Base-by-base conservation (phyloP, 2,329 filamentous ascomycete genomes). In the Aspergillus awamori region DNA sequence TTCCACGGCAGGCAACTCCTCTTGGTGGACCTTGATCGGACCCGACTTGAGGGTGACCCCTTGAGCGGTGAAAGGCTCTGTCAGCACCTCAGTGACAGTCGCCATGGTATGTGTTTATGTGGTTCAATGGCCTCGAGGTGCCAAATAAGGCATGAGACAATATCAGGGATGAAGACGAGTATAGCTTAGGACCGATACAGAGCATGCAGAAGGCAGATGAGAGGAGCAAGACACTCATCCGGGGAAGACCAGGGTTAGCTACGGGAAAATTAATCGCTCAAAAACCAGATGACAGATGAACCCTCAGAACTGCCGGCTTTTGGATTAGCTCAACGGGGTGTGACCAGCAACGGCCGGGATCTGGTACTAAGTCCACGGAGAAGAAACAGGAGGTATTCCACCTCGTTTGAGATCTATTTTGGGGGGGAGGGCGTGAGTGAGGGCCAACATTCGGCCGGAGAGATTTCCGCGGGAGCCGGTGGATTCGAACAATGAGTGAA, bases 1-100 rank as follows among this genome's bases (percentile, higher is more conserved):
- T 56, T 65, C 64, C 20, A 68, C 64, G 13, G 59, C 64, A 48
- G 67, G 56, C 3, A 70, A 57, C 47, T 72, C 65, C 49, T 71
- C 68, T 26, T 72, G 63, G 54, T 74, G 65, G n/a, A 72, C 58
- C 36, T 59, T 68, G 53, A 75, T 65, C 22, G 65, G 64, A 36
- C 48, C 33, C 36, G 67, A 58, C 57, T 71, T 72, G 57, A 66
- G 58, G n/a, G 61, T 41, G 26, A 65, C 58, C 4, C 61, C 55
- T 22, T 66, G 64, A 7, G 56, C 24, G 26, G 64, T 51, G 36
- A 61, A 20, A 11, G 62, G 59, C 48, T 65, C 62, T 36, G 69
- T 70, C 53, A 64, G 60, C 28, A 69, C 59, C 54, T 68, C 62
- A 15, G 69, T 72, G 54, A 71, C 62, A 13, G 66, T 73, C 13